Conservation (phyloP, 371 early-diverging fungal genomes). For the Rhizopus microsporus region DNA sequence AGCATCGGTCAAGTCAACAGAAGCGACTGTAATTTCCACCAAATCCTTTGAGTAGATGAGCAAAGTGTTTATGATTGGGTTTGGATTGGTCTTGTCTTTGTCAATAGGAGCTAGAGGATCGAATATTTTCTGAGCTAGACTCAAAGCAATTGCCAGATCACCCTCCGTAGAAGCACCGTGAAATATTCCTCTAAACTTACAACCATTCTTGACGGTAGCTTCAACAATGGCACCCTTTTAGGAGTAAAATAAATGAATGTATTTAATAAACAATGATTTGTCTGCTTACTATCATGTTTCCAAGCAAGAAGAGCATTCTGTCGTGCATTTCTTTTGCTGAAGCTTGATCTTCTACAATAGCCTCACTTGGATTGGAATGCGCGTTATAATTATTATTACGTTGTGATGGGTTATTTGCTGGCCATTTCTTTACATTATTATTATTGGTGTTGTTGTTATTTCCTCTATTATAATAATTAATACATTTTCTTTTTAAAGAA, state of each 20-base stretch:
- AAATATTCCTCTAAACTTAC: conserved; percentile 77
- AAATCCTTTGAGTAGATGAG: conserved; percentile 76
- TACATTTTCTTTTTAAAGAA: not conserved
- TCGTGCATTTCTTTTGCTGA: conserved; percentile 62
- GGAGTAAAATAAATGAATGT: not conserved
- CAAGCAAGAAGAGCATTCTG: conserved; percentile 73
- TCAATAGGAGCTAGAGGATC: conserved; percentile 28
- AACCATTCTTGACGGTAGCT: conserved; percentile 67
- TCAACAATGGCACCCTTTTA: conserved; percentile 77
- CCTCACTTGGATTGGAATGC: conserved; percentile 11
- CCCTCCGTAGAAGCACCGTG: conserved; percentile 74
- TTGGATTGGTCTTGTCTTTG: conserved; percentile 54
- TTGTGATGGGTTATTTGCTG: conserved; percentile 17
- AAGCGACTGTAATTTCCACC: conserved; percentile 56
- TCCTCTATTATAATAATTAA: conserved; percentile 13
- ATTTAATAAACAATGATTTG: not conserved
- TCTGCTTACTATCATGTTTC: conserved; percentile 68
- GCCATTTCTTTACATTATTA: conserved; percentile 36
- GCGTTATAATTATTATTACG: conserved; percentile 18
- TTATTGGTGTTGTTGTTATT: conserved; percentile 16
- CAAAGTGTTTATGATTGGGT: conserved; percentile 46
- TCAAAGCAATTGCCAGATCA: conserved; percentile 79
- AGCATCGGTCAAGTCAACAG: conserved; percentile 59
- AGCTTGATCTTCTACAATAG: conserved; percentile 21
- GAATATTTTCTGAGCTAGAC: conserved; percentile 55